Evolutionary conservation across 129 eudicot genomes (phyloP), one percentile per base, ranked within the genome.

Genomic region (Flaveria bidentis): DNA sequence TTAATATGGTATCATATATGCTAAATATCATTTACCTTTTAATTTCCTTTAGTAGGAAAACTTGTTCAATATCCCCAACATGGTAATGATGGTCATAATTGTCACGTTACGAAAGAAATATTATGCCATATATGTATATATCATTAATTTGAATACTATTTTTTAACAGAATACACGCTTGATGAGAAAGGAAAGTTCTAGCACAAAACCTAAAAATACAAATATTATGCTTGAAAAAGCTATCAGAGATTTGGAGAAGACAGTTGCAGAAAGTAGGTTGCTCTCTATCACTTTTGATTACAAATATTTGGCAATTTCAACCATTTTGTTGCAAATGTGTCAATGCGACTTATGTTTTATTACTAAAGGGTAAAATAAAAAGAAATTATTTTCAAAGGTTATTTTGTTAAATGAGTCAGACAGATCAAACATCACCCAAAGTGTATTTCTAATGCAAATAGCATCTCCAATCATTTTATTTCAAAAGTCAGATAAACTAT

Each of bases 211-310:
- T 57, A 91, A 80, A 82, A 74, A 78, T 76, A 53, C 91, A 56
- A 73, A 16, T 57, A 2, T 64, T 46, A 45, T 87, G 93, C 91
- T 95, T 78, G 99, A 95, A 49, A 95, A 87, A 80, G 92, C 99
- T 76, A 81, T 95, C 42, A 87, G 89, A 84, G 99, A 95, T 81
- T 82, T 95, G 81, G 96, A 95, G 91, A 95, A 89, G 86, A 78
- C 87, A 66, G 99, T 95, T 70, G 92, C 96, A 13, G 96, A 95
- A 89, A 87, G 99, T 95, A 87, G 77, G 91, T 88, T 52, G 52
- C 33, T 61, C 33, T 61, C 78, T 45, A 6, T 69, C 8, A 74
- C 60, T 33, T 33, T 63, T 2, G 33, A 12, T 49, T 46, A 46
- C 33, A 72, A 8, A 45, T 46, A 30, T 30, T 30, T 30, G 46